Percentiles rank a stretch among this genome's conserved stretches.
Conservation (phyloP, 495 filamentous ascomycete species). For the Aspergillus kassunensis region DNA sequence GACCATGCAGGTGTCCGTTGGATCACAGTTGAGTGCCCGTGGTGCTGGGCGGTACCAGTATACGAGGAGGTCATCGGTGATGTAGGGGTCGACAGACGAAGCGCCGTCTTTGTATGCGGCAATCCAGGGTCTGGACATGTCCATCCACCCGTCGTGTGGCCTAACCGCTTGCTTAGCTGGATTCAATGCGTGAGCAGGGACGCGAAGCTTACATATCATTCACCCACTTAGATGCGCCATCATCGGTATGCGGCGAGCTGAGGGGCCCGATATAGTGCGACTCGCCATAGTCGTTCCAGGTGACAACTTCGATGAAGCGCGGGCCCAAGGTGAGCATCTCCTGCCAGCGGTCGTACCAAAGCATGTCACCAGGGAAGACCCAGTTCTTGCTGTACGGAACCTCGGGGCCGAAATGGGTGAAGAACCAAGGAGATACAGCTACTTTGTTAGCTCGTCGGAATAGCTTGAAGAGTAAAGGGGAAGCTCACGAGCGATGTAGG, state of each 20-base stretch:
- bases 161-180: constrained; percentile 13
- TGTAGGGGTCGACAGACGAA: constrained; percentile 32
- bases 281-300: constrained; percentile 70
- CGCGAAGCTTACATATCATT: constrained; percentile 51
- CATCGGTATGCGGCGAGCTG: constrained; percentile 50
- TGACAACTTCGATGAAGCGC: constrained; percentile 59
- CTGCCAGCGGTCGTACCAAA: constrained; percentile 58
- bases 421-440: constrained; percentile 46
- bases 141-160: constrained; percentile 56
- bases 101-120: constrained; percentile 55
- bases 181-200: background rate
- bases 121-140: constrained; percentile 57
- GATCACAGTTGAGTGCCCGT: constrained; percentile 44
- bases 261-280: constrained; percentile 51
- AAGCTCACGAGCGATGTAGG: constrained; percentile 48
- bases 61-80: constrained; percentile 50
- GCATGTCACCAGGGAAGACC: constrained; percentile 52
- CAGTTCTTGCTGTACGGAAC: constrained; percentile 58
- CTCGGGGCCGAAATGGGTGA: constrained; percentile 43
- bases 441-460: too few relatives aligned
- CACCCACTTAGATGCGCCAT: constrained; percentile 57
- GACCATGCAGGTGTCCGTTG: constrained; percentile 50
- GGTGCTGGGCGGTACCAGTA: constrained; percentile 58
- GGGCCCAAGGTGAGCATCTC: constrained; percentile 48
- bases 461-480: too few relatives aligned